Evolutionary conservation across 257 asterid genomes (phyloP), one percentile per base, ranked within the genome.

Genomic region (Solanum peruvianum): DNA sequence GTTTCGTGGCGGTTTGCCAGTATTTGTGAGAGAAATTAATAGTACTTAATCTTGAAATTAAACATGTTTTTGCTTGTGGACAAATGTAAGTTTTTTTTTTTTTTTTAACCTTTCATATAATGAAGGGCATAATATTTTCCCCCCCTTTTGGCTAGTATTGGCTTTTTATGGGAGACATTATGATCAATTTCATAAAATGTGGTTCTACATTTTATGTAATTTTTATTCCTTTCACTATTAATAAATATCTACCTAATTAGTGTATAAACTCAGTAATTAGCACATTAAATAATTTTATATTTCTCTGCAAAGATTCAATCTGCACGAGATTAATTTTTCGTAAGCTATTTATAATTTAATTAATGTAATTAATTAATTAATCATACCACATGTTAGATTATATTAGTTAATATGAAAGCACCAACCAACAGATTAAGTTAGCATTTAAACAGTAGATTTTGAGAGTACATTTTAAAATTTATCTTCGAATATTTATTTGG

Each of bases 1-100:
- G 1, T 94, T 93, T 35, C 87, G 80, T 2, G 94, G 91, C 7
- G 98, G 98, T 58, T 77, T 95, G 16, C 89, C 83, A 9, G 93
- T 91, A 70, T 47, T 83, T 7, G 91, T 92, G 33, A 92, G 86
- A 44, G 86, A 80, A 88, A 86, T 27, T 29, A 78, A 27, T 66
- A 66, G 37, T 25, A 62, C 31, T 60, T 58, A 56, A 23, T 41
- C 60, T 42, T 76, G 83, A 39, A 21, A 5, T 18, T 15, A 72
- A 72, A 16, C 20, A 15, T 14, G 20, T 6, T 47, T 4, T 47
- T 49, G 60, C 29, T 21, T 60, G 27, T 60, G 4, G n/a, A 13
- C 0, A 44, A 78, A 14, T 25, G 41, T 78, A 27, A 27, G 3
- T 16, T 78, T 8, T 42, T 14, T 15, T 21, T 7, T 75, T 31